Conservation (phyloP, 2,329 filamentous ascomycete species). For the Lasiodiplodia theobromae region DNA sequence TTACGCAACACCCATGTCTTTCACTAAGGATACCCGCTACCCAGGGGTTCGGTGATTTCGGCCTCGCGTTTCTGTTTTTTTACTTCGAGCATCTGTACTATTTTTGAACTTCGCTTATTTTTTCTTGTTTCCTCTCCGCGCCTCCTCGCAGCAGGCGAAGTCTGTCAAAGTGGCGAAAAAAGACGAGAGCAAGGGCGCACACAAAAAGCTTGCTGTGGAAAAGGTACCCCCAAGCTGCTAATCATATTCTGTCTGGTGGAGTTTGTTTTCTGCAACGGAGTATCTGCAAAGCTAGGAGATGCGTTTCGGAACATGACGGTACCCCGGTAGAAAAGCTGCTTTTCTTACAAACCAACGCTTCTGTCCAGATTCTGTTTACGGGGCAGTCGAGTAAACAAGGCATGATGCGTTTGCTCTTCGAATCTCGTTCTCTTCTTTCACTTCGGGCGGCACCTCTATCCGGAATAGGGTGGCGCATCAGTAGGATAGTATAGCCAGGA, state of each 20-base stretch:
- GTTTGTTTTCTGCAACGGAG: conserved; percentile 13
- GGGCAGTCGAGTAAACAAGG: conserved; percentile 4
- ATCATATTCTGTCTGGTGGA: conserved; percentile 5
- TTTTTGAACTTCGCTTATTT: conserved; percentile 2
- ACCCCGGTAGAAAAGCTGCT: conserved; percentile 23
- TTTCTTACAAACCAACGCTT: not conserved
- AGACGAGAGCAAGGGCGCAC: conserved; percentile 15
- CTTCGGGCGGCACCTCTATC: conserved; percentile 18
- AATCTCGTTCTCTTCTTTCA: not conserved
- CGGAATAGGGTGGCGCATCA: conserved; percentile 23
- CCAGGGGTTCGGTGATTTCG: conserved; percentile 26
- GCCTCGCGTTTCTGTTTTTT: conserved; percentile 6
- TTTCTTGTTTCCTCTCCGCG: not conserved
- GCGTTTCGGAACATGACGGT: conserved; percentile 25
- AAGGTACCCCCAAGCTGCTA: not conserved
- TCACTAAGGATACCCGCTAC: conserved; percentile 27
- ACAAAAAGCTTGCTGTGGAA: conserved; percentile 15
- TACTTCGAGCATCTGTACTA: conserved; percentile 28
- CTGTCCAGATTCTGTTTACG: not conserved
- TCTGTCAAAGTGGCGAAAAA: conserved; percentile 17
- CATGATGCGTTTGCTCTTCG: conserved; percentile 1
- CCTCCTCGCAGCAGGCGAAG: conserved; percentile 1
- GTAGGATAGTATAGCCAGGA: conserved; percentile 26
- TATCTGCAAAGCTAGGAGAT: not conserved
- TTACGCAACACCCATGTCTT: conserved; percentile 26